phyloP scores from a whole-genome alignment of 495 filamentous ascomycete genomes.

The Thozetella sp. region DNA sequence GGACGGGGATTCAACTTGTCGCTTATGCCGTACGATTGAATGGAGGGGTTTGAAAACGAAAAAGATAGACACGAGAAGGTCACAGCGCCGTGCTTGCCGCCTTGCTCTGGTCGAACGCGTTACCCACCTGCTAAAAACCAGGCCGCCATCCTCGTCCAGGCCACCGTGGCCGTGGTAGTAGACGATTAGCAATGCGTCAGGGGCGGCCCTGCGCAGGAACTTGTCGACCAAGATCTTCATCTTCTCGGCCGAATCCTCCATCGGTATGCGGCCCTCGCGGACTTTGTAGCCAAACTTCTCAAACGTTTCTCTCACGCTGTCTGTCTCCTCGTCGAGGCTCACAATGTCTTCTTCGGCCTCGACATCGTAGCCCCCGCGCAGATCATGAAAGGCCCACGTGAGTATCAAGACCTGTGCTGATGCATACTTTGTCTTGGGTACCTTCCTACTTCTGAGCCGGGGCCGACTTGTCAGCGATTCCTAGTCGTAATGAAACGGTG shows the following conservation, averaged over 20 bases:
- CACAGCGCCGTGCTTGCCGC: too few species aligned
- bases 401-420: constrained; percentile 22
- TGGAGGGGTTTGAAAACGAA: not conserved
- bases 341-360: constrained; percentile 21
- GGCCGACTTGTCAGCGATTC: too few species aligned
- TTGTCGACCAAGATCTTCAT: constrained; percentile 12
- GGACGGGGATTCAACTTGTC: too few species aligned
- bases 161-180: constrained; percentile 35
- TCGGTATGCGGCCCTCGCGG: constrained; percentile 27
- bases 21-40: too few species aligned
- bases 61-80: too few species aligned
- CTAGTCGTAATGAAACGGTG: not conserved
- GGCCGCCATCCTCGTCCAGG: constrained; percentile 29
- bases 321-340: constrained; percentile 31
- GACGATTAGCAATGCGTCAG: constrained; percentile 29
- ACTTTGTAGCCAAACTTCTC: constrained; percentile 24
- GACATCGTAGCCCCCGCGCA: constrained; percentile 23
- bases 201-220: constrained; percentile 21
- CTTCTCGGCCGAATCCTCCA: constrained; percentile 17
- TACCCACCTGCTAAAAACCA: constrained; percentile 30
- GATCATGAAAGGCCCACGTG: constrained; percentile 32
- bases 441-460: too few species aligned
- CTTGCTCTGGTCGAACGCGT: too few species aligned
- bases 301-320: constrained; percentile 23
- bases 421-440: not conserved